These are phyloP conservation scores for Vigna mungo DNA, from an alignment of 306 rosid species.

Conservation along the genomic window DNA sequence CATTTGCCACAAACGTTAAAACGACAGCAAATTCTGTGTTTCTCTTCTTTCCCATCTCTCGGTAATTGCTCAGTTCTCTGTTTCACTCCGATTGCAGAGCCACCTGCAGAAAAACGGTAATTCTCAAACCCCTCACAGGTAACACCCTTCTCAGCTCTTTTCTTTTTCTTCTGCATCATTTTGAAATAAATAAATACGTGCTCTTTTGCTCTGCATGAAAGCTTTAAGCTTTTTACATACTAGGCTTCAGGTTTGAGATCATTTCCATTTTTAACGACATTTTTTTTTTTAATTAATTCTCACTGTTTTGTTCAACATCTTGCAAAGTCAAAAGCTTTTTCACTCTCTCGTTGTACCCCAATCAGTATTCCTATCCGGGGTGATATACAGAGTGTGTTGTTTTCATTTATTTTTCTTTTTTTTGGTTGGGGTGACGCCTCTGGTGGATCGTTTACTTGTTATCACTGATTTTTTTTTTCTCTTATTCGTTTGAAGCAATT, in stretches of 20 bases:
- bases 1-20: slow-evolving; percentile 20
- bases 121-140: slow-evolving; percentile 28
- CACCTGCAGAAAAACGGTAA: background rate
- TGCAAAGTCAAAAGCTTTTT: background rate
- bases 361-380: background rate
- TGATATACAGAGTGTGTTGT: background rate
- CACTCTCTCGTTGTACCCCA: background rate
- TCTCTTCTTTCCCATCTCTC: background rate
- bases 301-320: slow-evolving; percentile 5
- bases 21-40: background rate
- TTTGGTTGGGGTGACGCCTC: background rate
- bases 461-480: background rate
- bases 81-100: background rate
- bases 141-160: background rate
- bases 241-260: background rate
- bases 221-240: slow-evolving; percentile 19
- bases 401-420: background rate
- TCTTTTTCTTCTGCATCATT: background rate
- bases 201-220: background rate
- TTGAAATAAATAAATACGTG: background rate
- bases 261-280: background rate
- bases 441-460: background rate
- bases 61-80: background rate
- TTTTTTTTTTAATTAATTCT: background rate
- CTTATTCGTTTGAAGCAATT: background rate